phyloP scores from a whole-genome alignment of 306 rosid genomes.

The Delonix regia region DNA sequence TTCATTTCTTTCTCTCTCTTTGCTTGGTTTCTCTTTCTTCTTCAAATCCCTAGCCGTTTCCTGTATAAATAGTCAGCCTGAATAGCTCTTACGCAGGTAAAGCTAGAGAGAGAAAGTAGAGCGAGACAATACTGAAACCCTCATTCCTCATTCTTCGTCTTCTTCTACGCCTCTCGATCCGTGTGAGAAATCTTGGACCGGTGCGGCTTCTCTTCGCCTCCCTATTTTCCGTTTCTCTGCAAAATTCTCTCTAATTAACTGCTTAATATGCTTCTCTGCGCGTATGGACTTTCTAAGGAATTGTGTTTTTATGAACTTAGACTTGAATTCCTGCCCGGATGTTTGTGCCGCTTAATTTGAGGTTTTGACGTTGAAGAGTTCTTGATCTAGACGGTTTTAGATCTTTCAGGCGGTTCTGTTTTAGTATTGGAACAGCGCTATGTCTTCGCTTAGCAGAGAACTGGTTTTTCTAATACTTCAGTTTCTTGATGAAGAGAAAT shows the following conservation, averaged over 20 bases:
- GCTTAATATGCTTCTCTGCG: neutral
- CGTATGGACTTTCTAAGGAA: neutral
- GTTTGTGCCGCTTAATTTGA: constrained; percentile 31
- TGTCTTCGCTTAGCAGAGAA: constrained; percentile 98
- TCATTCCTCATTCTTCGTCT: constrained; percentile 40
- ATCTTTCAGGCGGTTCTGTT: constrained; percentile 45
- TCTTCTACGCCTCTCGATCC: constrained; percentile 72
- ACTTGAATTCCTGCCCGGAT: neutral
- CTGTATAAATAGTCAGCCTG: constrained; percentile 71
- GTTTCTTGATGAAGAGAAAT: constrained; percentile 98
- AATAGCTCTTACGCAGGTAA: constrained; percentile 47
- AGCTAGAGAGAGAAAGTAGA: constrained; percentile 77
- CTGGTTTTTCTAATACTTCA: constrained; percentile 97
- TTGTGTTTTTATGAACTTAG: neutral
- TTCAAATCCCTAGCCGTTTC: constrained; percentile 77
- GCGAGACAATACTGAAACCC: constrained; percentile 57
- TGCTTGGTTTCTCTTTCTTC: constrained; percentile 41
- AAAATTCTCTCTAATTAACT: constrained; percentile 15
- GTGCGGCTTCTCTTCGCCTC: constrained; percentile 37
- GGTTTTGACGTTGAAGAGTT: constrained; percentile 46
- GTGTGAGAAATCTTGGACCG: constrained; percentile 44
- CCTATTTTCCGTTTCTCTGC: constrained; percentile 27
- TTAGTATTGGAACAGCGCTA: constrained; percentile 43
- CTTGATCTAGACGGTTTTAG: constrained; percentile 64
- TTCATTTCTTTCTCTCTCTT: constrained; percentile 45